phyloP scores from a whole-genome alignment of 306 rosid species.

The Quercus dentata region DNA sequence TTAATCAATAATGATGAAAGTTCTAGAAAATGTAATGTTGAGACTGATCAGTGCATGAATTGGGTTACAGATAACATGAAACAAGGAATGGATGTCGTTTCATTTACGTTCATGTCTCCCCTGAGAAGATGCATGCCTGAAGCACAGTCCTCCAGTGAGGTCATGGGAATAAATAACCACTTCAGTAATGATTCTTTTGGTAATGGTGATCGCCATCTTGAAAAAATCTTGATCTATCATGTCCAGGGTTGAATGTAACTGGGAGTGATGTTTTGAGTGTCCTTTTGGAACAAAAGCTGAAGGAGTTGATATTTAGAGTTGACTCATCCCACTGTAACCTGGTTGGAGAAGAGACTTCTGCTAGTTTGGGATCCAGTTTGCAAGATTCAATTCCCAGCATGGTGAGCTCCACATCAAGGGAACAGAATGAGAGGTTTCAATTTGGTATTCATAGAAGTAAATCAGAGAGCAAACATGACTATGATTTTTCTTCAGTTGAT shows the following conservation, averaged over 20 bases:
- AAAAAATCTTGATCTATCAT: slow-evolving; percentile 35
- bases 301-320: slow-evolving; percentile 64
- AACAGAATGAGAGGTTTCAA: slow-evolving; percentile 19
- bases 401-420: slow-evolving; percentile 28
- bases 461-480: slow-evolving; percentile 8
- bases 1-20: slow-evolving; percentile 33
- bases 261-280: slow-evolving; percentile 68
- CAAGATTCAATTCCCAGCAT: slow-evolving; percentile 30
- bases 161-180: slow-evolving; percentile 30
- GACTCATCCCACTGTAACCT: slow-evolving; percentile 41
- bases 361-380: slow-evolving; percentile 39
- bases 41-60: slow-evolving; percentile 40
- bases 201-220: slow-evolving; percentile 30
- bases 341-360: slow-evolving; percentile 38
- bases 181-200: slow-evolving; percentile 35
- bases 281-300: slow-evolving; percentile 84
- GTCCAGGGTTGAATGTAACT: slow-evolving; percentile 38
- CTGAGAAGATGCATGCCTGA: slow-evolving; percentile 49
- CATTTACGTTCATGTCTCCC: slow-evolving; percentile 88
- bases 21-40: slow-evolving; percentile 53
- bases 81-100: slow-evolving; percentile 64
- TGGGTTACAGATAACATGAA: slow-evolving; percentile 43
- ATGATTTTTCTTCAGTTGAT: slow-evolving; percentile 34
- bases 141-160: slow-evolving; percentile 34
- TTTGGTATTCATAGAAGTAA: slow-evolving; percentile 29